Base-by-base conservation (phyloP, 2,329 filamentous ascomycete species). In the Xylaria sp. region DNA sequence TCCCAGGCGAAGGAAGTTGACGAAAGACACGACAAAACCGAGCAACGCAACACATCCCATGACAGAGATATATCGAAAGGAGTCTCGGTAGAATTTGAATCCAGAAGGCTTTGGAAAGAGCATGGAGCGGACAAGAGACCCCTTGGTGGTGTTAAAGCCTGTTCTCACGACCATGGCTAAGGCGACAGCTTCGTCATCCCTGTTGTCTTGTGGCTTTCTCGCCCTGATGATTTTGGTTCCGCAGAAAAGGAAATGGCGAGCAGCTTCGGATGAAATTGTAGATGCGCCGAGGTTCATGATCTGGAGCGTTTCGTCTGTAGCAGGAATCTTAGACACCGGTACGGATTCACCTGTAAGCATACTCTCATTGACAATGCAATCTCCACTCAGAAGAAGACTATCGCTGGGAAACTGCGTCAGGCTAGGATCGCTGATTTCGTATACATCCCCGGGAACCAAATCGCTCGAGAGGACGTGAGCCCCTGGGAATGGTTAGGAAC, bases 291-390 rank as follows among this genome's bases (percentile, higher is more conserved):
- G 78, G 62, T 96, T 86, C 64, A 99, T 82, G 44, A 83, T 76
- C 20, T 81, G 79, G n/a, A 99, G 78, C 1, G 89, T 86, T 57
- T 93, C 87, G 67, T 96, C 87, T 1, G 84, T 91, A 2, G 91
- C 87, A 1, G 94, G 92, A 1, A 87, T 80, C 72, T 99, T 99
- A 2, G 92, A 96, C 1, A 99, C 93, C 2, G 94, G 95, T 4
- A 99, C 92, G 39, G 94, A 97, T 77, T 99, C 94, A 53, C 93
- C 89, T 38, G 94, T 99, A 34, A 99, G 83, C 94, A 99, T 99
- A 74, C 94, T 97, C 74, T 99, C 94, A 67, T 99, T 99, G 61
- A 99, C 92, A 59, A 99, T 97, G 67, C 92, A 97, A 73, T 99
- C 95, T 39, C 94, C 95, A 48, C 90, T 91, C 0, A 99, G 80